A percentile compares a stretch with the other conserved stretches of the same genome.
Conservation (phyloP, 257 asterid species). For the Ilex aquifolium region DNA sequence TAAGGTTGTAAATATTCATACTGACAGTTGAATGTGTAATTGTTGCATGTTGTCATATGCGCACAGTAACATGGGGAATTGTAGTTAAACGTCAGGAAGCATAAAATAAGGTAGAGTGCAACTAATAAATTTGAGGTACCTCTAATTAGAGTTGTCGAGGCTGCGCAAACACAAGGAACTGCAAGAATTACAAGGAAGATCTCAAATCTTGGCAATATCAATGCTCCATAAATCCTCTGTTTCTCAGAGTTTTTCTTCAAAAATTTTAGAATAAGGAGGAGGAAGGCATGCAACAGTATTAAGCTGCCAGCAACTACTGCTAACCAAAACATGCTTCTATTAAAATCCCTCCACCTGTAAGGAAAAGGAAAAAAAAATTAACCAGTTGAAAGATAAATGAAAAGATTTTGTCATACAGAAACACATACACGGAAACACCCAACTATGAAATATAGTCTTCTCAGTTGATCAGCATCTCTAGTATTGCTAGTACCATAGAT, state of each 20-base stretch:
- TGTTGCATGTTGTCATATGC: too few species aligned
- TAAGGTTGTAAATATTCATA: too few species aligned
- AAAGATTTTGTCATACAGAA: too few species aligned
- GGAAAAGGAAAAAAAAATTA: conserved; percentile 4
- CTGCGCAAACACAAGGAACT: conserved; percentile 67
- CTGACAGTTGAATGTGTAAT: too few species aligned
- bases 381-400: background rate
- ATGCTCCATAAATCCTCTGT: conserved; percentile 54
- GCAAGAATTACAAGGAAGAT: conserved; percentile 72
- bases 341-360: conserved; percentile 84
- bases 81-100: background rate
- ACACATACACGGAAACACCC: background rate
- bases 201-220: conserved; percentile 70
- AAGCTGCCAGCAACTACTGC: conserved; percentile 58
- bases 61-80: background rate
- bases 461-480: too few species aligned
- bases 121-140: conserved; percentile 34
- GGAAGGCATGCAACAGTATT: conserved; percentile 44
- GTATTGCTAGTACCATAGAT: too few species aligned
- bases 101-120: background rate
- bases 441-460: too few species aligned
- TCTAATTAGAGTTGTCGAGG: conserved; percentile 59
- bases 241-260: conserved; percentile 38
- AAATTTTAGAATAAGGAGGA: conserved; percentile 41
- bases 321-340: conserved; percentile 85